Base-by-base conservation (phyloP, 1,284 basidiomycete species). In the Irpex lacteus region DNA sequence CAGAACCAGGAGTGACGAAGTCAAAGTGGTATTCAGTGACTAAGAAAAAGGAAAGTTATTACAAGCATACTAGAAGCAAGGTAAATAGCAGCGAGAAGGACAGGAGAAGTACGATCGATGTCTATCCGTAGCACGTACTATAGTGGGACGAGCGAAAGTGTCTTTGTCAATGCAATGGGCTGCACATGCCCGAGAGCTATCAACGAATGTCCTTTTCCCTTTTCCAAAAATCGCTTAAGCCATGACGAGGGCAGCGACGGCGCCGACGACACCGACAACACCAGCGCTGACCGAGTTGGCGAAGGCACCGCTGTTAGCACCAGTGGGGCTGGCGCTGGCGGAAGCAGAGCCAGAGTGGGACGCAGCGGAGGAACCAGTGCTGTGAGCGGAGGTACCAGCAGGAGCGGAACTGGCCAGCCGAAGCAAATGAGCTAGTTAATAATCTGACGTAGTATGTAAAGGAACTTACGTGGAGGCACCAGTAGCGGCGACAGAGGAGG, bases 221-320 rank as follows among this genome's bases (percentile, higher is more conserved):
- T 63, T 63, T 59, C 50, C 54, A 32, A 37, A 21, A 49, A 32
- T 38, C 19, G 60, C 60, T 71, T 68, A 75, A 26, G 70, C 72
- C 55, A 76, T 68, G 67, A 74, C 32, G 18, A 69, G 69, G 57
- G 71, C 72, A 32, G 72, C 68, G 44, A 69, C 60, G 37, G 68
- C 73, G 57, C 71, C 70, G 59, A 74, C 58, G 55, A 70, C 40
- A 62, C 71, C 74, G 32, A 70, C 71, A 54, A 67, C 26, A 50
- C 71, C 69, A 19, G 69, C 47, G 11, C 70, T 68, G 40, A 64
- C 73, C 47, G 52, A 50, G 66, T 70, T 70, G 47, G 60, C 56
- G 26, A 69, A 8, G 26, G 70, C 71, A 32, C 66, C 68, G 65
- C 68, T 73, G 63, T 8, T 59, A 37, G n/a, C 13, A 18, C 21